Conservation (phyloP, 257 asterid species). For the Solanum ossicruentum region DNA sequence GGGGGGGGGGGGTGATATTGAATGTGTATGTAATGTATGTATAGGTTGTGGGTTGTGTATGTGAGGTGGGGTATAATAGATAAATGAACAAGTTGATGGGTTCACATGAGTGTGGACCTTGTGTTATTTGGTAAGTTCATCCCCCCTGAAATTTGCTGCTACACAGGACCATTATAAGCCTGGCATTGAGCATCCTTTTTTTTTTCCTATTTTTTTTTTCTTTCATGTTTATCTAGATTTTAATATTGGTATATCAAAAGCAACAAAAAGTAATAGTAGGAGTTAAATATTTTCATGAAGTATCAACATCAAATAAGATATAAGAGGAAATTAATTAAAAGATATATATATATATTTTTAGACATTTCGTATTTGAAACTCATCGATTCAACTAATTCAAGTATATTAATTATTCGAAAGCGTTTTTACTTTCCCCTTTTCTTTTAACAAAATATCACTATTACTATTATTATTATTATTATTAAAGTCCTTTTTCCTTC, state of each 20-base stretch:
- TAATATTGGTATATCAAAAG: not conserved
- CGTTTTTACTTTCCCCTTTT: too few relatives aligned
- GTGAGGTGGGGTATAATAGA: slow-evolving; percentile 28
- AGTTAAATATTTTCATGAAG: not conserved
- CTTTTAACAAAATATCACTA: too few relatives aligned
- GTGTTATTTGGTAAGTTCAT: slow-evolving; percentile 24
- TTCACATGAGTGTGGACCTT: slow-evolving; percentile 60
- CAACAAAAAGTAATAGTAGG: not conserved
- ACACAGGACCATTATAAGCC: slow-evolving; percentile 11
- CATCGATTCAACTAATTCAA: not conserved
- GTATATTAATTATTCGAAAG: not conserved
- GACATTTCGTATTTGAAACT: not conserved
- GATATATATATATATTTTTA: too few relatives aligned
- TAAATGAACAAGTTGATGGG: slow-evolving; percentile 31
- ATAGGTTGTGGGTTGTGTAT: slow-evolving; percentile 30
- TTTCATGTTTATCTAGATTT: not conserved
- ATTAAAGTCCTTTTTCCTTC: too few relatives aligned
- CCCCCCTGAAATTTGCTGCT: slow-evolving; percentile 47
- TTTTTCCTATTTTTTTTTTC: too few relatives aligned
- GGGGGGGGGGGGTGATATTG: not conserved
- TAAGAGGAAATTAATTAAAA: not conserved
- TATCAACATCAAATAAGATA: not conserved
- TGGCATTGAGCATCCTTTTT: slow-evolving; percentile 2
- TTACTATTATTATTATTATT: too few relatives aligned
- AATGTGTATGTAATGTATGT: slow-evolving; percentile 12